These are phyloP conservation scores for Phaeoacremonium minimum DNA, from an alignment of 2,329 filamentous ascomycete species.

Conservation along the genomic window DNA sequence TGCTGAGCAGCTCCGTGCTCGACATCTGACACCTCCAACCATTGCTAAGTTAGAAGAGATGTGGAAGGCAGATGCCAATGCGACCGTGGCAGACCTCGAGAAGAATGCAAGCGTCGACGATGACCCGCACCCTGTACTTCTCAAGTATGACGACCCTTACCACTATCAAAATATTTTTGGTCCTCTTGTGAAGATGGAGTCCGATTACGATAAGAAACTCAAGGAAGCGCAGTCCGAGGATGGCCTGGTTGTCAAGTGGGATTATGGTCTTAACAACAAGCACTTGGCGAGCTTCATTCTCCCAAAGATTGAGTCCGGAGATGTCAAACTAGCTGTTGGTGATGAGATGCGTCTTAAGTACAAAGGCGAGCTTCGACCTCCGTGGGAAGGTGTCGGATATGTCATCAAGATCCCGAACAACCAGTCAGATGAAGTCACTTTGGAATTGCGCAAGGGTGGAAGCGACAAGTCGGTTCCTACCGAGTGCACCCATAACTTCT, in stretches of 20 bases:
- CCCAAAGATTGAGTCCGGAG: constrained; percentile 93
- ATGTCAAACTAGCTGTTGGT: constrained; percentile 95
- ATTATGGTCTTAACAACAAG: constrained; percentile 94
- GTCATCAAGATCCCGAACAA: constrained; percentile 99
- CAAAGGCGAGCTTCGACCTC: constrained; percentile 83
- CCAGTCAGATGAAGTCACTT: constrained; percentile 93
- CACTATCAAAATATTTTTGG: constrained; percentile 99
- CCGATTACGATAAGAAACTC: constrained; percentile 97
- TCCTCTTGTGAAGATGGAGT: constrained; percentile 96
- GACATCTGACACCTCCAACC: constrained; percentile 88
- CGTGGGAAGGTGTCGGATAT: constrained; percentile 97
- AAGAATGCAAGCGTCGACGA: constrained; percentile 90
- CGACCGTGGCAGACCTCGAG: constrained; percentile 86
- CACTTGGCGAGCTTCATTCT: constrained; percentile 92
- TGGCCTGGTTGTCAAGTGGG: constrained; percentile 90
- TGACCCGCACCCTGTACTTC: constrained; percentile 84
- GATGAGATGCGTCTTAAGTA: constrained; percentile 98
- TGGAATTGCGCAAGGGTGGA: constrained; percentile 89
- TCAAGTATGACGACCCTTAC: constrained; percentile 95
- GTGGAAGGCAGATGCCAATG: constrained; percentile 92
- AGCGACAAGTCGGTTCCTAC: constrained; percentile 96
- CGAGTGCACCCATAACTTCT: constrained; percentile 96
- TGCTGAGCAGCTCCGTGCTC: constrained; percentile 90
- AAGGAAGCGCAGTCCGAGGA: constrained; percentile 98
- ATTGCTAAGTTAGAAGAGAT: constrained; percentile 96